phyloP scores from a whole-genome alignment of 2,329 filamentous ascomycete genomes.

The Ophiostoma sp. region DNA sequence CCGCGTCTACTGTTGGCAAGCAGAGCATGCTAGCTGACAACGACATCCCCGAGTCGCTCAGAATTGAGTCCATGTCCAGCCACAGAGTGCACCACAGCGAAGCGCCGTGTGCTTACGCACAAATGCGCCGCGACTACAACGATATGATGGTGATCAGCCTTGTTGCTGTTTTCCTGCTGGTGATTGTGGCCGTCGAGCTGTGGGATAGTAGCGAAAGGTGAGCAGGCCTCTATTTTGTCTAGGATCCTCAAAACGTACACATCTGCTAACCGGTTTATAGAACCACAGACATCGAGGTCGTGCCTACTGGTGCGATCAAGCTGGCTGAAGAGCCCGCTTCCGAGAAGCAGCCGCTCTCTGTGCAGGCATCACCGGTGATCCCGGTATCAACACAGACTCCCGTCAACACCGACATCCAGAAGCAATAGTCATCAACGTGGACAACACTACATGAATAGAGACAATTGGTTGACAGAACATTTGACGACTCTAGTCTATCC shows the following conservation, averaged over 20 bases:
- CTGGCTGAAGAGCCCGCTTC: conserved; percentile 19
- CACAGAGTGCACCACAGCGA: background rate
- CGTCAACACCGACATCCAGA: background rate
- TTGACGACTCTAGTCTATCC: background rate
- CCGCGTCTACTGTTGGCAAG: background rate
- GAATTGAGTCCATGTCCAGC: conserved; percentile 19
- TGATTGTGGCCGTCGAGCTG: conserved; percentile 32
- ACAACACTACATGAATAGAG: background rate
- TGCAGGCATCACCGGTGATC: conserved; percentile 21
- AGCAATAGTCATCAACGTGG: background rate
- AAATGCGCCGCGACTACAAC: conserved; percentile 28
- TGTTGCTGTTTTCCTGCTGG: conserved; percentile 31
- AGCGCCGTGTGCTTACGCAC: conserved; percentile 26
- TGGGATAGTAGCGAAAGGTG: conserved; percentile 29
- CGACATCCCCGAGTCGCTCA: conserved; percentile 17
- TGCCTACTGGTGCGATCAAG: conserved; percentile 27
- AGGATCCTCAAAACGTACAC: background rate
- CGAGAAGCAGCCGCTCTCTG: conserved; percentile 22
- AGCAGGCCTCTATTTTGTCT: background rate
- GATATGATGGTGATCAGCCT: conserved; percentile 33
- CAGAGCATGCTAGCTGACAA: background rate
- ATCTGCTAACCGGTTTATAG: conserved; percentile 14
- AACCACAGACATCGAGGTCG: conserved; percentile 20
- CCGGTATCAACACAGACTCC: background rate
- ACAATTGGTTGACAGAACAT: background rate